phyloP scores from a whole-genome alignment of 73 alveolate species.

The Tetrahymena malaccensis region DNA sequence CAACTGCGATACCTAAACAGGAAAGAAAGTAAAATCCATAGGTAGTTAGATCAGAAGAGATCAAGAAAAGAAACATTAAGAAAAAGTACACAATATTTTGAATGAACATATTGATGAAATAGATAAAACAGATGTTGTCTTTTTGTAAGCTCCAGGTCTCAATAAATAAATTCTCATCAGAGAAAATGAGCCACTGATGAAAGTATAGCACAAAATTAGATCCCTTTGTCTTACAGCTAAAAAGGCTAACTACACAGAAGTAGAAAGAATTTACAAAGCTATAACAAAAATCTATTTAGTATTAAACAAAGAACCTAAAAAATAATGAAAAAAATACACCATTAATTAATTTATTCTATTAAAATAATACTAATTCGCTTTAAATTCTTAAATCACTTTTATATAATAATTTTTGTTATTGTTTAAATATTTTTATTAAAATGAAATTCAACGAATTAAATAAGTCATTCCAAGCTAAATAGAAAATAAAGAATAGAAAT shows the following conservation, averaged over 20 bases:
- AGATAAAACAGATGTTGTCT: conserved; percentile 74
- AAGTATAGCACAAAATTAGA: conserved; percentile 55
- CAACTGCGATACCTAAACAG: conserved; percentile 67
- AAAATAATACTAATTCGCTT: too few species aligned
- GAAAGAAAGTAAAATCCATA: conserved; percentile 68
- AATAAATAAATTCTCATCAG: conserved; percentile 77
- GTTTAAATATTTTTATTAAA: too few species aligned
- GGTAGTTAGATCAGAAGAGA: conserved; percentile 97
- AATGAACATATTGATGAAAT: conserved; percentile 62
- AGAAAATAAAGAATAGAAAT: too few species aligned
- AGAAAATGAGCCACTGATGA: conserved; percentile 67
- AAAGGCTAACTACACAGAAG: conserved; percentile 74
- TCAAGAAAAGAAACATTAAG: conserved; percentile 89
- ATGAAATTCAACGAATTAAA: too few species aligned
- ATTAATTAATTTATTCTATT: too few species aligned
- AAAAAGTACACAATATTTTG: conserved; percentile 69
- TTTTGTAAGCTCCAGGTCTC: conserved; percentile 96
- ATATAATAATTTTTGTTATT: too few species aligned
- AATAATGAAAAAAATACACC: background rate
- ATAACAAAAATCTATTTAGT: conserved; percentile 39
- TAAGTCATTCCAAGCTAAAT: too few species aligned
- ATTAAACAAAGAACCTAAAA: background rate
- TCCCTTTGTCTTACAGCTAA: conserved; percentile 52
- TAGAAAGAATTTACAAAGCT: conserved; percentile 49
- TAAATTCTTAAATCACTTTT: too few species aligned